Evolutionary conservation across 257 asterid genomes (phyloP).

Genomic region (Ocimum tenuiflorum): DNA sequence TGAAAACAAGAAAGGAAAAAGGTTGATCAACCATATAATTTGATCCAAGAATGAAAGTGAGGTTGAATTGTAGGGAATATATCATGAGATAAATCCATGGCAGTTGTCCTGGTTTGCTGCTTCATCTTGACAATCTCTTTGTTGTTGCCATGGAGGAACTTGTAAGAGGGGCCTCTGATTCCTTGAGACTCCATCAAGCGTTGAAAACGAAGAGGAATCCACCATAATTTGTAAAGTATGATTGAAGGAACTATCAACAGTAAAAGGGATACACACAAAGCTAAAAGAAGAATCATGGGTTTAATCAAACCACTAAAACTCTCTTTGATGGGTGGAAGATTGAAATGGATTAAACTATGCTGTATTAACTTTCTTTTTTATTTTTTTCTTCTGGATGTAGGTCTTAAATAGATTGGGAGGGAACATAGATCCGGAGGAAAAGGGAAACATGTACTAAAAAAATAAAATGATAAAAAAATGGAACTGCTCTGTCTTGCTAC

Average conservation of each 20-base stretch:
- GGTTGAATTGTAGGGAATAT: constrained; percentile 42
- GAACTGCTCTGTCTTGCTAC: no score
- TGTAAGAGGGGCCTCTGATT: constrained; percentile 49
- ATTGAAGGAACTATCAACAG: not conserved
- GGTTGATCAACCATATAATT: constrained; percentile 48
- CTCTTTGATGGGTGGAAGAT: no score
- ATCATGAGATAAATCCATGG: constrained; percentile 44
- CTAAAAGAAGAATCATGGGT: constrained; percentile 13
- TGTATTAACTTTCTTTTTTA: no score
- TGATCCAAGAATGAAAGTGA: constrained; percentile 42
- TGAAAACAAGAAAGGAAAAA: not conserved
- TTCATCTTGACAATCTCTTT: constrained; percentile 37
- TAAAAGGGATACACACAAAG: constrained; percentile 1
- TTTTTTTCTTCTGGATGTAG: no score
- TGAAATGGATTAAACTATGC: no score
- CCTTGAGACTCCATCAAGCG: constrained; percentile 33
- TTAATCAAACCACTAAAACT: no score
- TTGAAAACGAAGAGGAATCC: constrained; percentile 36
- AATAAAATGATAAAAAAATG: no score
- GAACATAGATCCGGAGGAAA: no score
- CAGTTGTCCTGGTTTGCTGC: constrained; percentile 9
- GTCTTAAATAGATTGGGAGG: no score
- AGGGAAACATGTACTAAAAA: no score
- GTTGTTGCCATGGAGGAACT: constrained; percentile 39
- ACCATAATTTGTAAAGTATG: constrained; percentile 30